Evolutionary conservation across 2,329 filamentous ascomycete genomes (phyloP).

Genomic region (Fusarium sp.): DNA sequence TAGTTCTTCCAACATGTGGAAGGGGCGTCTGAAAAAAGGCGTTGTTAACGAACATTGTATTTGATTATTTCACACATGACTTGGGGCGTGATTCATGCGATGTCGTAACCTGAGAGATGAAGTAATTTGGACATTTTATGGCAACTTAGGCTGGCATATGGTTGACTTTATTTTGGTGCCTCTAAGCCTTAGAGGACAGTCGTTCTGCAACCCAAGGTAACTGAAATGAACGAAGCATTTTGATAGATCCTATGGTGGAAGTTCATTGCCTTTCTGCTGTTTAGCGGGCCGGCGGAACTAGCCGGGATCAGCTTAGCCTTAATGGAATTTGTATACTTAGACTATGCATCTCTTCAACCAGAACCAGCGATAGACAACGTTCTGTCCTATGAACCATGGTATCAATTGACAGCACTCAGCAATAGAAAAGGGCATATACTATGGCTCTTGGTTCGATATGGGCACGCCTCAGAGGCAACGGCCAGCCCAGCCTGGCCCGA

Average conservation of each 20-base stretch:
- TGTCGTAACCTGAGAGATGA: not conserved
- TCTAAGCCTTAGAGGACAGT: not conserved
- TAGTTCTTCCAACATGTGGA: conserved; percentile 45
- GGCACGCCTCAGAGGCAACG: conserved; percentile 46
- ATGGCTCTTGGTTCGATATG: conserved; percentile 54
- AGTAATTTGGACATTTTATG: not conserved
- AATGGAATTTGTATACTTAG: conserved; percentile 25
- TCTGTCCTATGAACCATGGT: conserved; percentile 21
- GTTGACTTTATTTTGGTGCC: not conserved
- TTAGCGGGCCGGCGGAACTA: conserved; percentile 21
- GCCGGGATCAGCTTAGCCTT: conserved; percentile 40
- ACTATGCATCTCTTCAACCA: conserved; percentile 11
- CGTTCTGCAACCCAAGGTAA: not conserved
- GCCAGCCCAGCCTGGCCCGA: conserved; percentile 40
- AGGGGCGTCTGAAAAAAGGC: conserved; percentile 46
- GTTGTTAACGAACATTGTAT: conserved; percentile 44
- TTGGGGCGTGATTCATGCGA: not conserved
- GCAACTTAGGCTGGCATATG: not conserved
- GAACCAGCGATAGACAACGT: conserved; percentile 1
- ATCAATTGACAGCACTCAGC: not conserved
- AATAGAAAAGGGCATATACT: conserved; percentile 1
- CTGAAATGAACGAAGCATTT: not conserved
- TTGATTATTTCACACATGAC: conserved; percentile 18
- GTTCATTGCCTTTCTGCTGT: not conserved
- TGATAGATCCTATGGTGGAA: not conserved